These are phyloP conservation scores for Globisporangium polare DNA, from an alignment of 352 stramenopile species.

Conservation along the genomic window DNA sequence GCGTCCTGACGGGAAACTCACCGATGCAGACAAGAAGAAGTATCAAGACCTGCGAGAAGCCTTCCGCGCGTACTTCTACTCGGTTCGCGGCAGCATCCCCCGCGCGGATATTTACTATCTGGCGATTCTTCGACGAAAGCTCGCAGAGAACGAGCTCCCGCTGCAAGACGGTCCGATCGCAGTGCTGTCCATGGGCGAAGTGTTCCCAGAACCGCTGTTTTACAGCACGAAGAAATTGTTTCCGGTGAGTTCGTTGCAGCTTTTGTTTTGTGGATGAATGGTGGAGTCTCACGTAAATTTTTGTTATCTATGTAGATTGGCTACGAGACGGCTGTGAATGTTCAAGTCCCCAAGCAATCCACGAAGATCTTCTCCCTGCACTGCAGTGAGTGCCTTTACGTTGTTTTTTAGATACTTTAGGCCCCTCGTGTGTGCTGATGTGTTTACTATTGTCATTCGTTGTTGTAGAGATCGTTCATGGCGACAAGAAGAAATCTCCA, in stretches of 20 bases:
- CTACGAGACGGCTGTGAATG: constrained; percentile 57
- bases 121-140: constrained; percentile 47
- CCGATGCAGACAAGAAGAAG: constrained; percentile 33
- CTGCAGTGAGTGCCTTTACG: constrained; percentile 39
- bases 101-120: constrained; percentile 74
- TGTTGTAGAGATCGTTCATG: constrained; percentile 60
- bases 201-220: constrained; percentile 61
- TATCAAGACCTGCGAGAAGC: constrained; percentile 51
- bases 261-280: background rate
- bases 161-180: constrained; percentile 70
- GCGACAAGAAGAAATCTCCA: constrained; percentile 74
- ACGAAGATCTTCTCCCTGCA: constrained; percentile 34
- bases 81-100: constrained; percentile 32
- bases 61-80: constrained; percentile 34
- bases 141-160: constrained; percentile 51
- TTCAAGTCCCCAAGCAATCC: constrained; percentile 34
- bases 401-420: background rate
- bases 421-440: background rate
- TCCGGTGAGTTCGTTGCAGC: constrained; percentile 32
- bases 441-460: background rate
- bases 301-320: constrained; percentile 31
- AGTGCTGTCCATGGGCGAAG: constrained; percentile 40
- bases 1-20: constrained; percentile 36
- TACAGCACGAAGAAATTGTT: constrained; percentile 79
- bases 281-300: background rate